Evolutionary conservation across 1,284 basidiomycete genomes (phyloP), one percentile per base, ranked within the genome.

Genomic region (Farysia itapuensis): DNA sequence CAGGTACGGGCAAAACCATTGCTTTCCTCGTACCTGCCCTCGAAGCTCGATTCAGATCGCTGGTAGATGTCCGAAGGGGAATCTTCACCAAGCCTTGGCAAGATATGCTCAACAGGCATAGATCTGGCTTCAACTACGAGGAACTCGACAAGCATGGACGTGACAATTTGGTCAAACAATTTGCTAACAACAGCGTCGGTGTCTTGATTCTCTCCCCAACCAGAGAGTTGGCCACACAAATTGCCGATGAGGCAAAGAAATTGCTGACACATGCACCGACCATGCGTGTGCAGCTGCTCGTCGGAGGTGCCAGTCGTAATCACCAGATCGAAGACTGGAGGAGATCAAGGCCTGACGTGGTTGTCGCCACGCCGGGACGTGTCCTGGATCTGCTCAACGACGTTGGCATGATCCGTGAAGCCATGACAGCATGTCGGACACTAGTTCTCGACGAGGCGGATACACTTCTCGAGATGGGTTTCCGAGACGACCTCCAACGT

Each of bases 381-480:
- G 78, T 96, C 46, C 82, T 85, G 51, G 94, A 97, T 77, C 72
- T 95, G 37, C 75, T 96, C 38, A 78, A 83, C 44, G 64, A 70
- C 15, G 53, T 52, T 28, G 44, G 39, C 16, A 53, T 67, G 42
- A 51, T 72, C 20, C 48, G 53, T 6, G 60, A 65, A 18, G 69
- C 74, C 14, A 41, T 71, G 35, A 39, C 45, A 0, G 58, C 58
- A 0, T 82, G 80, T 22, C 85, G 87, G 53, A 69, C 90, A 85
- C 82, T 97, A 45, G 82, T 97, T 51, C 81, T 98, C 41, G 94
- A 98, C 73, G 94, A 97, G 78, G 92, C 92, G 9, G 95, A 98
- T 77, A 94, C 90, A 0, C 82, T 97, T 12, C 82, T 98, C 31
- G 92, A 96, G 63, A 90, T 96, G 87, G 94, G 94, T 63, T 98